Conservation (phyloP, 352 stramenopile genomes). For the Globisporangium cederbergense region DNA sequence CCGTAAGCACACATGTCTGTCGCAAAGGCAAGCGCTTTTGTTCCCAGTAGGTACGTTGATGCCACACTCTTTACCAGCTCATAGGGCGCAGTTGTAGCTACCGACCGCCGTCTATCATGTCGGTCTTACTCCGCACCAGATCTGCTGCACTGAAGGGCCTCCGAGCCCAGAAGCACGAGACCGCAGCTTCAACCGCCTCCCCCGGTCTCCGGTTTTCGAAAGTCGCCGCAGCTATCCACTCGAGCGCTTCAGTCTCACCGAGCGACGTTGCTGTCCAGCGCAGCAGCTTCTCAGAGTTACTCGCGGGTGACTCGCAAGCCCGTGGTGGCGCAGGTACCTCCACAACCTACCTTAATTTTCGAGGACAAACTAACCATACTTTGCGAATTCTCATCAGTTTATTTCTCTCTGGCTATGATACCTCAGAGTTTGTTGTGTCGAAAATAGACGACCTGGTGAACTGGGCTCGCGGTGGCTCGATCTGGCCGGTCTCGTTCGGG, state of each 20-base stretch:
- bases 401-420: no score
- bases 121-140: background rate
- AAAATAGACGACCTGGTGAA: constrained; percentile 1
- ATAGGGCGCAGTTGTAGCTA: background rate
- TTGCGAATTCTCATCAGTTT: background rate
- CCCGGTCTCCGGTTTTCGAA: background rate
- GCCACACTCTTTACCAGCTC: background rate
- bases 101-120: background rate
- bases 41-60: background rate
- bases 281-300: background rate
- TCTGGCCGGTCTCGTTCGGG: constrained; percentile 76
- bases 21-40: background rate
- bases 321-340: background rate
- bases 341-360: background rate
- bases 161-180: background rate
- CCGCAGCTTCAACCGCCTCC: background rate
- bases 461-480: constrained; percentile 4
- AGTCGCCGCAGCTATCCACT: background rate
- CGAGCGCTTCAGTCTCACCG: background rate
- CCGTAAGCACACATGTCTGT: background rate
- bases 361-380: background rate
- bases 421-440: background rate
- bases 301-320: background rate
- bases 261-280: background rate
- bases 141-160: background rate